A percentile compares a stretch with the other conserved stretches of the same genome.
Evolutionary conservation across 2,329 filamentous ascomycete genomes (phyloP).

Genomic region (Aspergillus ibericus): DNA sequence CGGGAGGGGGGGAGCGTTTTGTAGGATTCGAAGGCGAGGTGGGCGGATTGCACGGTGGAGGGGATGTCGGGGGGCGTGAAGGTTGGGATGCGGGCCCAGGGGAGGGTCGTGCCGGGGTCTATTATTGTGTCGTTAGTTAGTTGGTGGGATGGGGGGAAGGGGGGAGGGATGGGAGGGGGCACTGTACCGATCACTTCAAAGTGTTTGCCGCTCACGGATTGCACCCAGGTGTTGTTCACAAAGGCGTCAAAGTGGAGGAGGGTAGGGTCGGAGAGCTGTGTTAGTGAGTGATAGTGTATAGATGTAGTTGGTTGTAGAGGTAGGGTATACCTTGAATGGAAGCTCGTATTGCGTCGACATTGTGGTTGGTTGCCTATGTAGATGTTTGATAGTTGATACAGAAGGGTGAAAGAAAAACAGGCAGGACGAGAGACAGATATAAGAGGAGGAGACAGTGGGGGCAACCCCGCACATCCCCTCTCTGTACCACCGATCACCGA

Average conservation of each 20-base stretch:
- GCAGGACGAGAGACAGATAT: too few species aligned
- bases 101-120: constrained; percentile 54
- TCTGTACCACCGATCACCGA: too few species aligned
- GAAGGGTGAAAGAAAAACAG: too few species aligned
- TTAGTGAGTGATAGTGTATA: not conserved
- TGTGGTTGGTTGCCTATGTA: not conserved
- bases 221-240: constrained; percentile 51
- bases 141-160: not conserved
- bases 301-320: too few species aligned
- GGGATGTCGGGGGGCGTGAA: constrained; percentile 61
- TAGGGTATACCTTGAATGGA: constrained; percentile 36
- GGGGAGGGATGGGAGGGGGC: not conserved
- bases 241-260: constrained; percentile 54
- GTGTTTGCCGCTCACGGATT: constrained; percentile 48
- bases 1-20: constrained; percentile 60
- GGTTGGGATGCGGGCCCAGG: constrained; percentile 55
- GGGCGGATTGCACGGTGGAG: constrained; percentile 58
- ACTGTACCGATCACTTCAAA: constrained; percentile 54
- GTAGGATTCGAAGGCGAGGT: constrained; percentile 62
- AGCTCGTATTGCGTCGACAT: constrained; percentile 38
- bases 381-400: too few species aligned
- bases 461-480: not conserved
- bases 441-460: not conserved
- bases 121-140: not conserved
- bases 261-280: constrained; percentile 48